These are phyloP conservation scores for Polytolypa hystricis DNA, from an alignment of 2,329 filamentous ascomycete species.

Conservation along the genomic window DNA sequence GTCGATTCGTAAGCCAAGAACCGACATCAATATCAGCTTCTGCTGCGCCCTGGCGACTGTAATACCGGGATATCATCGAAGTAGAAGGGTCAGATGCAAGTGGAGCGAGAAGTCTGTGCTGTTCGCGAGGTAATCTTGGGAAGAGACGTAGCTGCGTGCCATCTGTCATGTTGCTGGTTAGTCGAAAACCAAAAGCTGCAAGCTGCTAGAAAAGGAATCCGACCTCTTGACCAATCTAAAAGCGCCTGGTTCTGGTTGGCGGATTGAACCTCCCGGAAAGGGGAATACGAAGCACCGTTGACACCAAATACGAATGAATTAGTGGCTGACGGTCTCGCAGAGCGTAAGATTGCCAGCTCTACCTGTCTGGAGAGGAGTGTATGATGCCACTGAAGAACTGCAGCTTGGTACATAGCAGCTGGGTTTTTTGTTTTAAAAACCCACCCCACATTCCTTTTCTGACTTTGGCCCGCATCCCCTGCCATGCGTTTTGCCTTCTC, in stretches of 20 bases:
- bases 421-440: neutral
- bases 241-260: neutral
- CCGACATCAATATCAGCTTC: too few relatives aligned
- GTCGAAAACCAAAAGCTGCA: too few relatives aligned
- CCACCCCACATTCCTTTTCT: neutral
- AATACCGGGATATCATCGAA: too few relatives aligned
- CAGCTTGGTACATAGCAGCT: neutral
- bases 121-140: too few relatives aligned
- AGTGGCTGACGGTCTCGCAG: neutral
- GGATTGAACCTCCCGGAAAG: neutral
- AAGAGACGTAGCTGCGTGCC: too few relatives aligned
- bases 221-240: neutral
- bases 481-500: neutral
- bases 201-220: too few relatives aligned
- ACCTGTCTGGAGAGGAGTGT: constrained; percentile 1
- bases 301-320: neutral
- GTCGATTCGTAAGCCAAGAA: too few relatives aligned
- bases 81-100: too few relatives aligned
- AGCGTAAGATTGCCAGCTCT: neutral
- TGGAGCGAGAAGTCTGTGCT: too few relatives aligned
- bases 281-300: neutral
- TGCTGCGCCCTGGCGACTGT: too few relatives aligned
- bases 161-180: too few relatives aligned
- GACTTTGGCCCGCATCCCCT: neutral
- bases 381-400: neutral